A percentile compares a stretch with the other conserved stretches of the same genome.
phyloP scores from a whole-genome alignment of 306 rosid genomes.

The Morella rubra region DNA sequence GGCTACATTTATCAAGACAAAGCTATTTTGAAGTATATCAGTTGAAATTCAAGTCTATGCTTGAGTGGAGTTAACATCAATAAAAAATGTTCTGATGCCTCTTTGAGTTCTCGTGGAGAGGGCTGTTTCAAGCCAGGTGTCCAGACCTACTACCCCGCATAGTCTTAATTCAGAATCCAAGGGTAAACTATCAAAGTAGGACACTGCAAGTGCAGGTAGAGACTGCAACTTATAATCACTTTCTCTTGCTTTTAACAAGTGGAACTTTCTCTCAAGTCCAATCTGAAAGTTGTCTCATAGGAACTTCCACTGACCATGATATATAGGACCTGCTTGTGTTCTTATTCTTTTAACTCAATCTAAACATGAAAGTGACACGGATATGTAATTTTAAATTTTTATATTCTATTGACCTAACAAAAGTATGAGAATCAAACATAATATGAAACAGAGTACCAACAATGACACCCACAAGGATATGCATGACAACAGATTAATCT shows the following conservation, averaged over 20 bases:
- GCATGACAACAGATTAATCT: neutral
- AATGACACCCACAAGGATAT: neutral
- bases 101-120: neutral
- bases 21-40: neutral
- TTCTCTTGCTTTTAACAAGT: neutral
- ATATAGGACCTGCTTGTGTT: neutral
- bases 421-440: neutral
- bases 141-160: too few species aligned
- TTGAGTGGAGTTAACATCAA: neutral
- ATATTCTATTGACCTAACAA: neutral
- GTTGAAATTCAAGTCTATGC: neutral
- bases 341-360: neutral
- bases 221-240: neutral
- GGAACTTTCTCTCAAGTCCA: neutral
- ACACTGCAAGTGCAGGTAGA: neutral
- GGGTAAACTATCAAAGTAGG: neutral
- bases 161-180: too few species aligned
- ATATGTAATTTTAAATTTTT: neutral
- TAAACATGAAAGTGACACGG: neutral
- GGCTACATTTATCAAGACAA: neutral
- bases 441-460: neutral
- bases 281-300: neutral
- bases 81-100: conserved; percentile 6
- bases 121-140: too few species aligned
- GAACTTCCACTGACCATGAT: neutral